Evolutionary conservation across 1,284 basidiomycete genomes (phyloP), one percentile per base, ranked within the genome.

Genomic region (Melampsora larici-populina): DNA sequence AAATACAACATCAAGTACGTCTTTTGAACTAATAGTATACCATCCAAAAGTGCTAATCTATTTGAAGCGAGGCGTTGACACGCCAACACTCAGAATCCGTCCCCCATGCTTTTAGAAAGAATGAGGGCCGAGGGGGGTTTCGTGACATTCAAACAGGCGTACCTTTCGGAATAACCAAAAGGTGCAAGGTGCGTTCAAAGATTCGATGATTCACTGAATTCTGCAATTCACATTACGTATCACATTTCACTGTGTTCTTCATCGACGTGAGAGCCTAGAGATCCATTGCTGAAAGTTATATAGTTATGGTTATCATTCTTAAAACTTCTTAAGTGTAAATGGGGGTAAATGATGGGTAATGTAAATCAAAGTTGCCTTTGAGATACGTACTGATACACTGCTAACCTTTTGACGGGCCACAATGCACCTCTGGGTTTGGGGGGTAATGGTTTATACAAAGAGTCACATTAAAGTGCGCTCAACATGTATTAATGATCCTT

Each of bases 261-360:
- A 88, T 88, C 86, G 86, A 88, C 87, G 86, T 85, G 85, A 87
- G 87, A 88, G 86, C 87, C 87, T 87, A 87, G 87, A 87, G 86
- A 87, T 87, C 87, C 86, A 83, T 87, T 87, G 87, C 85, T 87
- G 85, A 87, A 87, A 87, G 87, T 87, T 87, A 86, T 86, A 84
- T 82, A 9, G 24, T 62, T 62, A n/a, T n/a, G n/a, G n/a, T n/a
- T n/a, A n/a, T n/a, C n/a, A n/a, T n/a, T n/a, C n/a, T n/a, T n/a
- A n/a, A n/a, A n/a, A n/a, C n/a, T n/a, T n/a, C n/a, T n/a, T n/a
- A n/a, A n/a, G n/a, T n/a, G n/a, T n/a, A n/a, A n/a, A n/a, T n/a
- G n/a, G n/a, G n/a, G n/a, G n/a, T n/a, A n/a, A n/a, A n/a, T n/a
- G n/a, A n/a, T n/a, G n/a, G n/a, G n/a, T n/a, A n/a, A n/a, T n/a